Evolutionary conservation across 2,329 filamentous ascomycete genomes (phyloP).

Genomic region (Epichloe elymi): DNA sequence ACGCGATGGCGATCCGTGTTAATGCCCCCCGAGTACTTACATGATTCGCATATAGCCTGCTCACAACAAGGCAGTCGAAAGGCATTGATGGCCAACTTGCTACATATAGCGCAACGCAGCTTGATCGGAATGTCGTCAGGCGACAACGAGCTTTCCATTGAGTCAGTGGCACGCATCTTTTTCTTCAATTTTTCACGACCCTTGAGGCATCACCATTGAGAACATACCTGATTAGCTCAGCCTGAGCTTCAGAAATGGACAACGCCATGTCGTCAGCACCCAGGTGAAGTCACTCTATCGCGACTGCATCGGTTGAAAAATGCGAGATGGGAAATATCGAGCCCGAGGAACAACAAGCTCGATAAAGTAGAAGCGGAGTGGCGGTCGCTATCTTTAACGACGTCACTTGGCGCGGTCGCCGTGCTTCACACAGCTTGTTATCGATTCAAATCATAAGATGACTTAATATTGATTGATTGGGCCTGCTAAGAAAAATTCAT

Average conservation of each 20-base stretch:
- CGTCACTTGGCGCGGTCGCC: not conserved
- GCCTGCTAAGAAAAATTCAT: not conserved
- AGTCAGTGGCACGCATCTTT: conserved; percentile 8
- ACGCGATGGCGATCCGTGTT: not conserved
- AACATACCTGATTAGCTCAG: conserved; percentile 44
- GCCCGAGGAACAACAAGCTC: not conserved
- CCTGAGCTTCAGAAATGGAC: conserved; percentile 35
- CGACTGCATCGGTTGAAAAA: conserved; percentile 6
- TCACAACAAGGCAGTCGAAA: conserved; percentile 91
- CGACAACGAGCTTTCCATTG: conserved; percentile 49
- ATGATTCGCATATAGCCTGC: conserved; percentile 81
- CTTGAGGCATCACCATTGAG: not conserved
- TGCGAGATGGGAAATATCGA: not conserved
- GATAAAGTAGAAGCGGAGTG: not conserved
- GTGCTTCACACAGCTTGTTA: conserved; percentile 3
- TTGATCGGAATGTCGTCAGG: conserved; percentile 90
- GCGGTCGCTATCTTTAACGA: not conserved
- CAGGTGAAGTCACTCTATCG: conserved; percentile 5
- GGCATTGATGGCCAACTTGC: conserved; percentile 78
- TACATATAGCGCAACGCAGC: conserved; percentile 87
- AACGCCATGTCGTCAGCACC: conserved; percentile 20
- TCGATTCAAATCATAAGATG: conserved; percentile 5
- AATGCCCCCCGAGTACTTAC: conserved; percentile 31
- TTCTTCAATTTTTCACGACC: not conserved
- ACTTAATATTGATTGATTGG: not conserved